These are phyloP conservation scores for Schwanniomyces yamadae DNA, from an alignment of 805 yeast genomes.

Conservation along the genomic window DNA sequence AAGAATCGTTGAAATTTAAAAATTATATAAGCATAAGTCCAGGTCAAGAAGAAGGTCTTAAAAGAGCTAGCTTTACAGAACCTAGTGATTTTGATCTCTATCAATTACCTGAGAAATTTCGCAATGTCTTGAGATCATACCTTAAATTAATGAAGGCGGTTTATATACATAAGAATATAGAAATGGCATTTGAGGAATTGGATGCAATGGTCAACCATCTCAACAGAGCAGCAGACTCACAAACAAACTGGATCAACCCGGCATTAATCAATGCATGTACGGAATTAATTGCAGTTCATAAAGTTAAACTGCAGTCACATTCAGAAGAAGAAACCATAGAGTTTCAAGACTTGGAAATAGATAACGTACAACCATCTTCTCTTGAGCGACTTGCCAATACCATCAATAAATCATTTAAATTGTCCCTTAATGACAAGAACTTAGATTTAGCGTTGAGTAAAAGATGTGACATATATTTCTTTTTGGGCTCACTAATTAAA, in stretches of 20 bases:
- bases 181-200: slow-evolving; percentile 29
- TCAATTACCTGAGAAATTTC: slow-evolving; percentile 36
- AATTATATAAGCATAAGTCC: slow-evolving; percentile 37
- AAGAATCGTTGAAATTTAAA: slow-evolving; percentile 18
- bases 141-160: slow-evolving; percentile 35
- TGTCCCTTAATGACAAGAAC: slow-evolving; percentile 76
- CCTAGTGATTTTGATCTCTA: slow-evolving; percentile 43
- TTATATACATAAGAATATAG: slow-evolving; percentile 31
- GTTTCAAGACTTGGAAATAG: slow-evolving; percentile 22
- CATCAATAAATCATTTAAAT: slow-evolving; percentile 69
- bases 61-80: slow-evolving; percentile 30
- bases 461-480: slow-evolving; percentile 64
- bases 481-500: slow-evolving; percentile 66
- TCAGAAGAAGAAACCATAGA: slow-evolving; percentile 22
- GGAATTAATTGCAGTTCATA: slow-evolving; percentile 41
- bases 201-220: slow-evolving; percentile 45
- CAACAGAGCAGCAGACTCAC: slow-evolving; percentile 53
- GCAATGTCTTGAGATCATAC: slow-evolving; percentile 31
- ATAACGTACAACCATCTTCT: slow-evolving; percentile 18
- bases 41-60: slow-evolving; percentile 26
- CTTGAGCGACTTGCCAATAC: slow-evolving; percentile 60
- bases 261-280: slow-evolving; percentile 41
- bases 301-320: slow-evolving; percentile 29
- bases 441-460: slow-evolving; percentile 50
- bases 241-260: slow-evolving; percentile 51